Conservation (phyloP, 768 basidiomycete species). For the Roridomyces roridus region DNA sequence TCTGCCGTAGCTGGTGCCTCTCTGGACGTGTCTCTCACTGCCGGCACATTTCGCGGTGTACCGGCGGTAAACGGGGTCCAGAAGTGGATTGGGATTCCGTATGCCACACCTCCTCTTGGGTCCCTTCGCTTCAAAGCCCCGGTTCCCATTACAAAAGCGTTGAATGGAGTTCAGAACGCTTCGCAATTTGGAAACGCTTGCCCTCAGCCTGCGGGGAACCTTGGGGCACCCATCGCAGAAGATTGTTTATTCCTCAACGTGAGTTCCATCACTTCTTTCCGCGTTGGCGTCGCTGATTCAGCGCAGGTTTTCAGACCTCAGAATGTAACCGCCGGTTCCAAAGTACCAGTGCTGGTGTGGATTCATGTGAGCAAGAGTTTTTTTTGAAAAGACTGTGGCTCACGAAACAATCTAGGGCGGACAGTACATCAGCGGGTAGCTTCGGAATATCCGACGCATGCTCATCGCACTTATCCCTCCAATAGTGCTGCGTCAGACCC, state of each 20-base stretch:
- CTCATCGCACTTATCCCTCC: not conserved
- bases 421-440: conserved; percentile 41
- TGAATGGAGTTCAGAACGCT: conserved; percentile 44
- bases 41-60: conserved; percentile 56
- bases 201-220: conserved; percentile 47
- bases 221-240: conserved; percentile 55
- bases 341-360: conserved; percentile 46
- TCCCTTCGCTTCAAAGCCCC: conserved; percentile 64
- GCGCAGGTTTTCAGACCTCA: conserved; percentile 43
- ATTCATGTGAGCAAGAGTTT: conserved; percentile 34
- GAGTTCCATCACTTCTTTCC: not conserved
- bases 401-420: conserved; percentile 45
- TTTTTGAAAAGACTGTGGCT: not conserved
- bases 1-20: too few species aligned
- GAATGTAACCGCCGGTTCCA: conserved; percentile 29
- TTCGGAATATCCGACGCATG: too few species aligned
- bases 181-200: conserved; percentile 61
- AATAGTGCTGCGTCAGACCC: conserved; percentile 50
- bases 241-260: conserved; percentile 65
- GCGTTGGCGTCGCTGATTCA: too few species aligned
- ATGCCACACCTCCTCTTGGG: conserved; percentile 61
- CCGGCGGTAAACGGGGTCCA: conserved; percentile 51
- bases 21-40: conserved; percentile 45
- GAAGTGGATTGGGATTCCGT: conserved; percentile 68
- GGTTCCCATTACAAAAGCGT: conserved; percentile 41